Evolutionary conservation across 2,329 filamentous ascomycete species (phyloP), one percentile per base, ranked within the genome.

Genomic region (Monilinia aucupariae): DNA sequence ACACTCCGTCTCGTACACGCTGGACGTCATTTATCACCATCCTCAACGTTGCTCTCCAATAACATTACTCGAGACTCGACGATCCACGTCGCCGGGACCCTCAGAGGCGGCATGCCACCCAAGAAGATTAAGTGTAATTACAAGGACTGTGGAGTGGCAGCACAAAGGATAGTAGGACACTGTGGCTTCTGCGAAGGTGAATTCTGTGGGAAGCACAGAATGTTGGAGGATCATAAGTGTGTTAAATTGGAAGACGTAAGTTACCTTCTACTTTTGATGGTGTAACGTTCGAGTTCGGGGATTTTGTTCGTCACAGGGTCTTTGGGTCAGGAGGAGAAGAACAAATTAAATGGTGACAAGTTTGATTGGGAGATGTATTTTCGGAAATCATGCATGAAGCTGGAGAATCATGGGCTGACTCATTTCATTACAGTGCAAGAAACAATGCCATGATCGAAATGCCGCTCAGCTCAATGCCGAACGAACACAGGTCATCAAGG

Each of bases 191-290:
- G 94, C 80, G 82, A 88, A 62, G 92, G 92, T 52, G 90, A 96
- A 75, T 97, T 91, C 81, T 99, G 94, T 78, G 91, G 91, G 71
- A 96, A 92, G 80, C 94, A 99, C 78, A 85, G 94, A 63, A 84
- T 97, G 78, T 78, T 97, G 68, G 94, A 99, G 78, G 90, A 93
- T 71, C 94, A 99, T 79, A 91, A 91, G 79, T 99, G 94, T 80
- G 86, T 85, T 68, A 92, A 92, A 48, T 81, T 99, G 63, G 94
- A 97, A 81, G 90, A 96, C 78, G 86, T 88, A 80, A 80, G 86
- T 80, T 65, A 66, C 56, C 62, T 55, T 47, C 65, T 53, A 25
- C 50, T 22, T 32, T 48, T 17, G 47, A 6, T 47, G 41, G 27
- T 39, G 67, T 61, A 17, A 41, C 22, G 27, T 30, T 30, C 27